Evolutionary conservation across 1,284 basidiomycete genomes (phyloP).

Genomic region (Cutaneotrichosporon mucoides): DNA sequence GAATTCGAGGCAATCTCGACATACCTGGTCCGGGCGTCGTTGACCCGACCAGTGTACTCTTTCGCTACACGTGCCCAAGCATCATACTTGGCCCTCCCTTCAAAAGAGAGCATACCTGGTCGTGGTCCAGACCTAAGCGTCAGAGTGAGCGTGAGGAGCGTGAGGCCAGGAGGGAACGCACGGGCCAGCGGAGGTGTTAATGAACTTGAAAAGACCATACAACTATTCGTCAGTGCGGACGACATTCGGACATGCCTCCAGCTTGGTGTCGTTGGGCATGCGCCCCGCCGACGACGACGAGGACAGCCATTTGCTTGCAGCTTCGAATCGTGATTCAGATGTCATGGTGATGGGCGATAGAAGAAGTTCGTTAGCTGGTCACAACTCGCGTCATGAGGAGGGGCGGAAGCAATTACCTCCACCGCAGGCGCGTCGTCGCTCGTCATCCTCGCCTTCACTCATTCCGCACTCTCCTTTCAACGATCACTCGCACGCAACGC

Average conservation of each 20-base stretch:
- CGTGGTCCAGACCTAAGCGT: constrained; percentile 55
- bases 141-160: no score
- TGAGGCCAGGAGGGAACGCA: constrained; percentile 14
- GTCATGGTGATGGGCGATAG: neutral
- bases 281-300: constrained; percentile 27
- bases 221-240: constrained; percentile 54
- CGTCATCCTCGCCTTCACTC: no score
- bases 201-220: constrained; percentile 78
- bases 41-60: constrained; percentile 51
- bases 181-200: constrained; percentile 52
- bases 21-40: constrained; percentile 55
- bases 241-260: constrained; percentile 29
- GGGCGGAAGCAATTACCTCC: no score
- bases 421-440: no score
- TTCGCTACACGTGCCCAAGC: constrained; percentile 64
- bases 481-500: no score
- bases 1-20: constrained; percentile 63
- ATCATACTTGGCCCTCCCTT: constrained; percentile 81
- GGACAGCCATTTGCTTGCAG: constrained; percentile 35
- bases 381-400: no score
- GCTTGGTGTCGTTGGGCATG: constrained; percentile 36
- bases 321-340: constrained; percentile 23
- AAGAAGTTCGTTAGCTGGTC: no score
- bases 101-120: constrained; percentile 76
- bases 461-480: no score